Evolutionary conservation across 2,329 filamentous ascomycete genomes (phyloP), one percentile per base, ranked within the genome.

Genomic region (Calcarisporium arbuscula): DNA sequence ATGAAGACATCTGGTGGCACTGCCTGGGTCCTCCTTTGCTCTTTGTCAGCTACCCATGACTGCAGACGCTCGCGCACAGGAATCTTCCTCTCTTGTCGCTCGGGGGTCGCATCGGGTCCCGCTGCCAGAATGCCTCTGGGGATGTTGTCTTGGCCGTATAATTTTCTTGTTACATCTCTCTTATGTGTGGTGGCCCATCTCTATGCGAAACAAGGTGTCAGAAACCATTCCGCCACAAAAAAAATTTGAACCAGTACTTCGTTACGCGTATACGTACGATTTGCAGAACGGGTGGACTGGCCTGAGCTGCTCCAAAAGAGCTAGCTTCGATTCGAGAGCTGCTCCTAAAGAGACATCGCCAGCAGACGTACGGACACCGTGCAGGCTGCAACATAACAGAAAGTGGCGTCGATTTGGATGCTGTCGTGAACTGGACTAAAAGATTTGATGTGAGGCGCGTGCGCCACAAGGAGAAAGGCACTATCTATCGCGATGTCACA

Each of bases 61-160:
- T 56, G 56, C 18, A 74, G 54, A 11, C 56, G 56, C 23, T 64
- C 46, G 23, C 68, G 62, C 27, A 71, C 65, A 11, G 43, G 43
- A 21, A 43, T 28, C 15, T 14, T 12, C n/a, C 21, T 27, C n/a
- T 32, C 19, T 8, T 17, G 28, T 17, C 30, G n/a, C 19, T 28
- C 38, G 16, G 35, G 34, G n/a, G n/a, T n/a, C n/a, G n/a, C n/a
- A n/a, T n/a, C 26, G 33, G 39, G 15, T 30, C 28, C 8, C 23
- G 20, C 19, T 18, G 19, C n/a, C 30, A n/a, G 22, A 8, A 18
- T 27, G 5, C 15, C 28, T 12, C 7, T 36, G 12, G 39, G 33
- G 21, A 35, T 15, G 8, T 36, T 35, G 18, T 32, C 16, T 15
- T 33, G 38, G 19, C 38, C 41, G 20, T 36, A 39, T 16, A 18